Base-by-base conservation (phyloP, 2,329 filamentous ascomycete genomes). In the Pseudogymnoascus sp. region DNA sequence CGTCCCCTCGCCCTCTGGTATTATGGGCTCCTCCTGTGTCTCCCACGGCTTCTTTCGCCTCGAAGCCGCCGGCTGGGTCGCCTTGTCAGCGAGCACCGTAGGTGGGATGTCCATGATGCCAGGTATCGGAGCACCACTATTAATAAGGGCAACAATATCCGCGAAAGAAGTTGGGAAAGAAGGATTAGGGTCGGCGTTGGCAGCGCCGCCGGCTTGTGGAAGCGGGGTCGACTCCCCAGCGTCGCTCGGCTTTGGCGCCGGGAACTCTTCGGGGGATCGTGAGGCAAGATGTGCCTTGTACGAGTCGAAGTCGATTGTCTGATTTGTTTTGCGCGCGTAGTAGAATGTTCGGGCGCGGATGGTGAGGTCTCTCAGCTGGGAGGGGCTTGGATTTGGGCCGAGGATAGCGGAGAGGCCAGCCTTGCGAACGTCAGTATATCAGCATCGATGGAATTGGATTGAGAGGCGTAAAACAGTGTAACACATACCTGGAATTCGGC, bases 51-150 rank as follows among this genome's bases (percentile, higher is more conserved):
- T 86, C 61, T 72, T 77, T 0, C 82, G 81, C 11, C 77, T 81
- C 5, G 67, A 65, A 11, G 67, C 64, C 5, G 64, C 64, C 0
- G 73, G 67, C 21, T 66, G 65, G 6, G 70, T 83, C 65, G 89
- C 87, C 65, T 90, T 83, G 4, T 88, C 88, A 62, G 86, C 81
- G 18, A 93, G 79, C 4, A 96, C 79, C 0, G 88, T 95, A 68
- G 91, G 84, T 4, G 93, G 91, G 62, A 97, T 93, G 67, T 96
- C 85, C 69, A 87, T 86, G 71, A 97, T 96, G 0, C 93, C 93
- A 1, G 92, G 91, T 47, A 97, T 88, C 0, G 90, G 87, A 69
- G 91, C 86, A 62, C 91, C 91, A 29, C 86, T 87, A 23, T 90
- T 90, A 62, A 97, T 90, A 63, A 96, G 83, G 70, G 91, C 88